Conservation (phyloP, 352 stramenopile genomes). For the Pythium insidiosum region DNA sequence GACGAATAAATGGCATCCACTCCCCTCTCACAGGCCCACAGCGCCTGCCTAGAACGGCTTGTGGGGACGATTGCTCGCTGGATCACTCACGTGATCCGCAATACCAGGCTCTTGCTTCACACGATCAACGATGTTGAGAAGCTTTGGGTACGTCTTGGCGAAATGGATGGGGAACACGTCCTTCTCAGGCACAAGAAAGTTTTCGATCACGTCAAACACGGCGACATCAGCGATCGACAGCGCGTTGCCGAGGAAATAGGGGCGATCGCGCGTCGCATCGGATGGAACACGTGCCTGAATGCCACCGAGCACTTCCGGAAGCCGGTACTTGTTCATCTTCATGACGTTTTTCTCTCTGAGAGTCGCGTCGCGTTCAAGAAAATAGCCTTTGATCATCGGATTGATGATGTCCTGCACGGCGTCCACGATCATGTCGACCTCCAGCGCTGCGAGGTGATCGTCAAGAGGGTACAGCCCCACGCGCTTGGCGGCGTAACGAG, state of each 20-base stretch:
- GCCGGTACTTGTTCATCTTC: constrained; percentile 18
- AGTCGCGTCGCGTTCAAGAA: constrained; percentile 19
- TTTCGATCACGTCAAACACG: constrained; percentile 27
- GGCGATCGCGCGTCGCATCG: not conserved
- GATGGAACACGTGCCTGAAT: constrained; percentile 13
- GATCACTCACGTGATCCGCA: constrained; percentile 11
- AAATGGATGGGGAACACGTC: constrained; percentile 20
- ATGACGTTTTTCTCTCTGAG: constrained; percentile 19
- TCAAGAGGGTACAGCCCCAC: constrained; percentile 23
- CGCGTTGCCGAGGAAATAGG: constrained; percentile 25
- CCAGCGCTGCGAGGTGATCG: constrained; percentile 18
- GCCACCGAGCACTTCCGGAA: constrained; percentile 18
- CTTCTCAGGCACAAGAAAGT: constrained; percentile 21
- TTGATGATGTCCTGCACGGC: constrained; percentile 16
- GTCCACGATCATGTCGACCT: constrained; percentile 30
- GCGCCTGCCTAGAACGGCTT: not conserved
- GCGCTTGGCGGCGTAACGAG: constrained; percentile 31
- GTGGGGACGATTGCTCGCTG: constrained; percentile 10
- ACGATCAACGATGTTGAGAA: constrained; percentile 7
- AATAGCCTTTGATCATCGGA: constrained; percentile 15
- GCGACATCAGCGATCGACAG: constrained; percentile 29
- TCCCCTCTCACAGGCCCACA: not conserved
- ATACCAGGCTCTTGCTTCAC: constrained; percentile 13
- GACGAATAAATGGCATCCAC: constrained; percentile 22
- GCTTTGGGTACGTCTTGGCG: constrained; percentile 16